Percentiles rank a stretch among this genome's conserved stretches.
Evolutionary conservation across 2,329 filamentous ascomycete species (phyloP).

Genomic region (Mollisiaceae sp.): DNA sequence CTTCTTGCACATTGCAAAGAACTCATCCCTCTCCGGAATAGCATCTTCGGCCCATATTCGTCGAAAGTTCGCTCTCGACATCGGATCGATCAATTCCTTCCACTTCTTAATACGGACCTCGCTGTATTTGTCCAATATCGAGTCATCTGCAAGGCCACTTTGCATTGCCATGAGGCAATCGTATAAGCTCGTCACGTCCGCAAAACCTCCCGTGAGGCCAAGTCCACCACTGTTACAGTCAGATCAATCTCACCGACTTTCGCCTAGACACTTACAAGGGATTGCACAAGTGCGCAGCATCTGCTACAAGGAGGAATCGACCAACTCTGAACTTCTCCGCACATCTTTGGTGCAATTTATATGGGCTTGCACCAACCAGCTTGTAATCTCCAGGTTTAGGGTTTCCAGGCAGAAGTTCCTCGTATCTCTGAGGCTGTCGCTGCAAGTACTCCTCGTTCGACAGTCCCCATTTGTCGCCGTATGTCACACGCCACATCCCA

Average conservation of each 20-base stretch:
- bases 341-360: constrained; percentile 55
- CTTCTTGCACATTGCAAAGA: constrained; percentile 44
- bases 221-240: constrained; percentile 54
- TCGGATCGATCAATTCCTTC: constrained; percentile 46
- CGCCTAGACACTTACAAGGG: constrained; percentile 48
- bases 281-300: constrained; percentile 56
- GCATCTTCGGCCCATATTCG: constrained; percentile 44
- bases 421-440: constrained; percentile 60
- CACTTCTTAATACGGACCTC: constrained; percentile 47
- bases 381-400: constrained; percentile 63
- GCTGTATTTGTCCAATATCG: constrained; percentile 48
- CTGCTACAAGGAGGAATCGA: constrained; percentile 51
- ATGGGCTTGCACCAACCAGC: constrained; percentile 56
- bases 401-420: constrained; percentile 62
- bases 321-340: constrained; percentile 52
- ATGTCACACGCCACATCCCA: constrained; percentile 68
- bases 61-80: constrained; percentile 48
- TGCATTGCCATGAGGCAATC: constrained; percentile 57
- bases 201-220: constrained; percentile 67
- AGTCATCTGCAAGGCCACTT: constrained; percentile 43
- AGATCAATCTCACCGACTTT: neutral
- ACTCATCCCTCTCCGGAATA: constrained; percentile 44
- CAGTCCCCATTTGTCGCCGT: constrained; percentile 61
- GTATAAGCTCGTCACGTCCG: constrained; percentile 64
- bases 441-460: constrained; percentile 57